Evolutionary conservation across 768 basidiomycete species (phyloP).

Genomic region (Psilocybe cubensis): DNA sequence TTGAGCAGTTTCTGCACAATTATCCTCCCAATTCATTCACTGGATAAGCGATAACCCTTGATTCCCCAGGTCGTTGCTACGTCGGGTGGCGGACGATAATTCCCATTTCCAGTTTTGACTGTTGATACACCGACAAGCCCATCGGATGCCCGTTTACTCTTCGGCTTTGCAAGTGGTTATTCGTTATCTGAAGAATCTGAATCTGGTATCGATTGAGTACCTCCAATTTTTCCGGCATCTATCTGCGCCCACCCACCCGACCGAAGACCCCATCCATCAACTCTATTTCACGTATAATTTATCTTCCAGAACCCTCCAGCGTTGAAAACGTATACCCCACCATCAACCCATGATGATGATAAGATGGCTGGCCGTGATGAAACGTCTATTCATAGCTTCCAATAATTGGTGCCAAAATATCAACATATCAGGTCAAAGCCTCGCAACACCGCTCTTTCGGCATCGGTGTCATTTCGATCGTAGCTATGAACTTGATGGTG

Average conservation of each 20-base stretch:
- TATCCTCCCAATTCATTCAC: background rate
- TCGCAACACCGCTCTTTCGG: background rate
- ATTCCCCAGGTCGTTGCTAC: background rate
- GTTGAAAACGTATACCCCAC: background rate
- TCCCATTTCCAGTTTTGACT: background rate
- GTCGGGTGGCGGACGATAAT: background rate
- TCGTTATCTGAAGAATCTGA: too few relatives aligned
- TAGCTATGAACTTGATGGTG: background rate
- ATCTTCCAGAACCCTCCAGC: background rate
- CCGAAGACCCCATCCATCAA: background rate
- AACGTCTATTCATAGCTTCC: background rate
- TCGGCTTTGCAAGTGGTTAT: background rate
- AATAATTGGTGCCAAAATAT: background rate
- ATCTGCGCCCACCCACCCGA: background rate
- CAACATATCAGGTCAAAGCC: too few relatives aligned
- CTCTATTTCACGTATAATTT: background rate
- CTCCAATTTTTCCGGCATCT: too few relatives aligned
- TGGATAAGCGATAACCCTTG: background rate
- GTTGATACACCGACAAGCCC: background rate
- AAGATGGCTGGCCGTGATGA: background rate
- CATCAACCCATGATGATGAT: background rate
- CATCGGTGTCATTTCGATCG: background rate
- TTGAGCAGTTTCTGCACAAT: background rate
- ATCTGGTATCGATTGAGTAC: too few relatives aligned
- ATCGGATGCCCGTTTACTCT: background rate